A percentile compares a stretch with the other conserved stretches of the same genome.
phyloP scores from a whole-genome alignment of 352 stramenopile species.

The Globisporangium lucens region DNA sequence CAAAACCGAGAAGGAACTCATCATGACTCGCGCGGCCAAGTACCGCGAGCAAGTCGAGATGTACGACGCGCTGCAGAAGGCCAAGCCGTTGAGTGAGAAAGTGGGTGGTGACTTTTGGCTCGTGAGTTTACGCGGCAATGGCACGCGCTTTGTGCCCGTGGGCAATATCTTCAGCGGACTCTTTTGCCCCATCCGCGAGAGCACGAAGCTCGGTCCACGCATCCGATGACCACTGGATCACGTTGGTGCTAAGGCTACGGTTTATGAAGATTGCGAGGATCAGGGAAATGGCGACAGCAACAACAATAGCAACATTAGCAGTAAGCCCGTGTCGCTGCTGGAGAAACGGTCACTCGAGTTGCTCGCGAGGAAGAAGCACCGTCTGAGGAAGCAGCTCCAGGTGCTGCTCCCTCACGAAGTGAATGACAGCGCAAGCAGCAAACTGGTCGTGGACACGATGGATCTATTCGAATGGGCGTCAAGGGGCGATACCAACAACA shows the following conservation, averaged over 20 bases:
- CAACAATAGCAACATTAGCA: conserved; percentile 6
- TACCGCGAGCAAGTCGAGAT: conserved; percentile 90
- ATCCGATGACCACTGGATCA: conserved; percentile 61
- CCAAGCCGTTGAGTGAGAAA: conserved; percentile 84
- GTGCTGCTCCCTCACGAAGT: conserved; percentile 64
- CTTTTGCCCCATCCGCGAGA: conserved; percentile 85
- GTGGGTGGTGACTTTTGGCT: conserved; percentile 87
- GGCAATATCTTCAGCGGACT: conserved; percentile 93
- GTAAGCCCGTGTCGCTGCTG: conserved; percentile 33
- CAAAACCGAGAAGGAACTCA: conserved; percentile 69
- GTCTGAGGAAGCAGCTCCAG: conserved; percentile 66
- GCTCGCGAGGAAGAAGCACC: conserved; percentile 57
- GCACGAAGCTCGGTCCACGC: conserved; percentile 44
- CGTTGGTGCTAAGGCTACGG: not conserved
- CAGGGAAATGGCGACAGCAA: conserved; percentile 12
- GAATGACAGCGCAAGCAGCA: conserved; percentile 40
- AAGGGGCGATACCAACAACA: not conserved
- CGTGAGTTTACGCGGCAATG: conserved; percentile 84
- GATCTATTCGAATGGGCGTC: conserved; percentile 78
- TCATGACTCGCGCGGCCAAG: conserved; percentile 80
- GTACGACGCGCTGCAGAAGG: conserved; percentile 87
- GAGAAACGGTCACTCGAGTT: conserved; percentile 54
- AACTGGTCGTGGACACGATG: conserved; percentile 46
- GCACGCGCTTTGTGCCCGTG: conserved; percentile 85
- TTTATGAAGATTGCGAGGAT: conserved; percentile 5